Evolutionary conservation across 2,329 filamentous ascomycete species (phyloP).

Genomic region (Colletotrichum godetiae): DNA sequence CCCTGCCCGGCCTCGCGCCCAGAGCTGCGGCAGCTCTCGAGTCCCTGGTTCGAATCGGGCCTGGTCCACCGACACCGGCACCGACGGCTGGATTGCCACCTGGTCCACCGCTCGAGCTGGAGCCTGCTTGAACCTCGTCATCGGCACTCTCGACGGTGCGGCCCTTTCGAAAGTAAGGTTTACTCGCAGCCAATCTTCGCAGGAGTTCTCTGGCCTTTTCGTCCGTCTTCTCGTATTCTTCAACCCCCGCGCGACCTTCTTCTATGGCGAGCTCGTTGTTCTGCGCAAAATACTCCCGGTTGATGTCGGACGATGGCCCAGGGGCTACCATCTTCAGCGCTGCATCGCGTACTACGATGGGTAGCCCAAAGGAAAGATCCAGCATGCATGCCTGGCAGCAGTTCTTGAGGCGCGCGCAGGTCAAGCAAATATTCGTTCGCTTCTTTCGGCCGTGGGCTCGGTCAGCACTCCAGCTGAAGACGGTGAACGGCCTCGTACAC

Average conservation of each 20-base stretch:
- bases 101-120: constrained; percentile 39
- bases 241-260: constrained; percentile 84
- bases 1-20: constrained; percentile 61
- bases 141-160: constrained; percentile 73
- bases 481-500: constrained; percentile 94
- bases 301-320: constrained; percentile 90
- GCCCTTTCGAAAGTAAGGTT: constrained; percentile 95
- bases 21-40: constrained; percentile 62
- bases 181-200: constrained; percentile 85
- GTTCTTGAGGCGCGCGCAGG: constrained; percentile 96
- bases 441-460: constrained; percentile 89
- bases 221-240: constrained; percentile 96
- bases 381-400: constrained; percentile 99
- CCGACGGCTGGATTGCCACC: constrained; percentile 62
- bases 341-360: constrained; percentile 94
- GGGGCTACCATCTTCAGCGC: constrained; percentile 98
- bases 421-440: constrained; percentile 94
- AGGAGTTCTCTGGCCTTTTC: constrained; percentile 94
- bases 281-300: constrained; percentile 97
- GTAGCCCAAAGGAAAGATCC: constrained; percentile 93
- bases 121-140: constrained; percentile 39
- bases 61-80: constrained; percentile 71
- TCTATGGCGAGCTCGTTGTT: constrained; percentile 97
- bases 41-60: constrained; percentile 83
- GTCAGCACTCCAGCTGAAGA: constrained; percentile 95